phyloP scores from a whole-genome alignment of 2,329 filamentous ascomycete genomes.

The Verticillium isaacii region DNA sequence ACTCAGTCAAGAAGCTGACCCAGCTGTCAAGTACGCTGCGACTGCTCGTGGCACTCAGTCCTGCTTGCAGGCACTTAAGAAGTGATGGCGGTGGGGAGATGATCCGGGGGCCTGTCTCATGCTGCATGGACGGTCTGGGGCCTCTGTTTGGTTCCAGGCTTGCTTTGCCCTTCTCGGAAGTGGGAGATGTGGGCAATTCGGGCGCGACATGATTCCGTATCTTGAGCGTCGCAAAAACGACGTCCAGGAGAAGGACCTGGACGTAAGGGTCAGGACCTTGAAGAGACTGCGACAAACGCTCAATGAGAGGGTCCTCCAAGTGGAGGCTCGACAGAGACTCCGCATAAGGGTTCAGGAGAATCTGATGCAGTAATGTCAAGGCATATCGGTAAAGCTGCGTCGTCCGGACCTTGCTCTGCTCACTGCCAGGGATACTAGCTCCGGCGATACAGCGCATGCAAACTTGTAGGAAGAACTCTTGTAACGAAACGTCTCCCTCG shows the following conservation, averaged over 20 bases:
- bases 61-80: constrained; percentile 79
- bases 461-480: constrained; percentile 63
- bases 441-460: constrained; percentile 59
- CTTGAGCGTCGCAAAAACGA: constrained; percentile 70
- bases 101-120: constrained; percentile 19
- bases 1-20: constrained; percentile 79
- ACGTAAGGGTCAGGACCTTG: constrained; percentile 61
- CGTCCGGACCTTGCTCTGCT: constrained; percentile 41
- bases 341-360: constrained; percentile 61
- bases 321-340: constrained; percentile 55
- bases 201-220: constrained; percentile 44
- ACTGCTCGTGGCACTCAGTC: constrained; percentile 70
- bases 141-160: constrained; percentile 35
- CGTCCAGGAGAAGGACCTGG: constrained; percentile 73
- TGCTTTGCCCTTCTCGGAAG: constrained; percentile 40
- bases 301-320: constrained; percentile 67
- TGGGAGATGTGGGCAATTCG: constrained; percentile 38
- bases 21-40: constrained; percentile 83
- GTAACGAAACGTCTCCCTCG: constrained; percentile 55
- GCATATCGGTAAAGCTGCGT: constrained; percentile 68
- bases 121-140: constrained; percentile 31
- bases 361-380: constrained; percentile 64
- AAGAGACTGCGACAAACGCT: constrained; percentile 59
- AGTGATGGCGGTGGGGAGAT: constrained; percentile 62
- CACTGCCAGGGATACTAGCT: constrained; percentile 27